phyloP scores from a whole-genome alignment of 495 filamentous ascomycete species.

The Penicillium riverlandense region DNA sequence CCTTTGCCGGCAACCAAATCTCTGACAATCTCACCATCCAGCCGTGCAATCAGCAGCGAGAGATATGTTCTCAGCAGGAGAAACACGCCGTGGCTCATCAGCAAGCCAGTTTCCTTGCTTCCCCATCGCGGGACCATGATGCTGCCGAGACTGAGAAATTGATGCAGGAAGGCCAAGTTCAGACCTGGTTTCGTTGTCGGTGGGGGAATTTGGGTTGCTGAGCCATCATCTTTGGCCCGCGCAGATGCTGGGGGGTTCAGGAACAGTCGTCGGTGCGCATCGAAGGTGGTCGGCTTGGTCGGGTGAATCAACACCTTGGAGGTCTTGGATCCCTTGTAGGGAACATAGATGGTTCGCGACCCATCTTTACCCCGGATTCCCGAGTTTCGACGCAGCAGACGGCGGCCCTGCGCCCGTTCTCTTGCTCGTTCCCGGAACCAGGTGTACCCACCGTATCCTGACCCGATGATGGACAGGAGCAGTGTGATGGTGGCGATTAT shows the following conservation, averaged over 20 bases:
- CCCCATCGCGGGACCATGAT: slow-evolving; percentile 96
- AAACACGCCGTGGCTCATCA: slow-evolving; percentile 67
- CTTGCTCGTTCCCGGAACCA: slow-evolving; percentile 63
- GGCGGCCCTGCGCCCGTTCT: slow-evolving; percentile 72
- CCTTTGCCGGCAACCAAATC: slow-evolving; percentile 94
- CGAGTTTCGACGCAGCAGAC: slow-evolving; percentile 82
- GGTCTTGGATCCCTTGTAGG: slow-evolving; percentile 71
- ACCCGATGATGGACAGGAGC: slow-evolving; percentile 63
- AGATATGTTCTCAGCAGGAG: slow-evolving; percentile 85
- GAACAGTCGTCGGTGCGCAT: slow-evolving; percentile 91
- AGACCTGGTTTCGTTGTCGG: slow-evolving; percentile 84
- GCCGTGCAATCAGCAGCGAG: slow-evolving; percentile 80
- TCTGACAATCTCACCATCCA: slow-evolving; percentile 94
- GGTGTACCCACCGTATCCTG: slow-evolving; percentile 66
- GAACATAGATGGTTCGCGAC: slow-evolving; percentile 87
- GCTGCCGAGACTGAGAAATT: slow-evolving; percentile 88
- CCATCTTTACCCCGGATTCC: slow-evolving; percentile 90
- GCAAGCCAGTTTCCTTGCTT: slow-evolving; percentile 86
- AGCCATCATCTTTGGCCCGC: slow-evolving; percentile 61
- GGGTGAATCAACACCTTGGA: slow-evolving; percentile 86
- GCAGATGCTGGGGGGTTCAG: slow-evolving; percentile 80
- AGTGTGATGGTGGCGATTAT: slow-evolving; percentile 70
- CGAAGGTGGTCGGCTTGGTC: slow-evolving; percentile 92
- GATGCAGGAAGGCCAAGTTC: slow-evolving; percentile 96
- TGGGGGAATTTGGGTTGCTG: slow-evolving; percentile 63